A percentile compares a stretch with the other conserved stretches of the same genome.
Evolutionary conservation across 805 yeast species (phyloP).

Genomic region (Pichia paraexigua): DNA sequence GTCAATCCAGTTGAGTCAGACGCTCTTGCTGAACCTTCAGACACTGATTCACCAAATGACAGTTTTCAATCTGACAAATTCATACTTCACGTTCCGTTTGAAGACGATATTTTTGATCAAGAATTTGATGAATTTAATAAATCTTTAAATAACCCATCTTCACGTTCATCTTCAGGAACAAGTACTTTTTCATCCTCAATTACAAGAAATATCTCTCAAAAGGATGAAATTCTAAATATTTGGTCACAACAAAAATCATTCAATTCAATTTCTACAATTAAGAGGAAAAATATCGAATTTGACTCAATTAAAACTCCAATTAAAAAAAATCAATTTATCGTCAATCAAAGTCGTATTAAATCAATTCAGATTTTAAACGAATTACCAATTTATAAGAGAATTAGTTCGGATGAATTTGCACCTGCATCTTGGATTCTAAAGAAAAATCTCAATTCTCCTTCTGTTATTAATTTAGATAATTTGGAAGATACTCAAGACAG

Average conservation of each 20-base stretch:
- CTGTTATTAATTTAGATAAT: neutral
- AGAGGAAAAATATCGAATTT: constrained; percentile 16
- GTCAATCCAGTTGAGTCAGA: too few species aligned
- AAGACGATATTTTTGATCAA: constrained; percentile 30
- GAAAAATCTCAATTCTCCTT: neutral
- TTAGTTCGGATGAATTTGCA: neutral
- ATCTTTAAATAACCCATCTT: constrained; percentile 16
- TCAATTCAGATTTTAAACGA: neutral
- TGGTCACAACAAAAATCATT: constrained; percentile 29
- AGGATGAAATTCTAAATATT: constrained; percentile 20
- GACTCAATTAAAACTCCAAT: constrained; percentile 14
- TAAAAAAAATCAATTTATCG: neutral
- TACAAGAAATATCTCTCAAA: constrained; percentile 5
- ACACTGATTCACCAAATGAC: constrained; percentile 11
- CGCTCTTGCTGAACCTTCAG: neutral
- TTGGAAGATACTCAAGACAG: neutral
- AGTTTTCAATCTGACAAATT: constrained; percentile 19
- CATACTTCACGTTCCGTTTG: constrained; percentile 31
- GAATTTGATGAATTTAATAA: constrained; percentile 26
- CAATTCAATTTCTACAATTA: constrained; percentile 7
- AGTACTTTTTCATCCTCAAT: neutral
- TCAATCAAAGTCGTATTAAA: neutral
- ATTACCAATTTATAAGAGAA: neutral
- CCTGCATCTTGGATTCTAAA: neutral
- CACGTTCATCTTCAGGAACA: constrained; percentile 8